These are phyloP conservation scores for Aspergillus sp. DNA, from an alignment of 2,329 filamentous ascomycete species.

Conservation along the genomic window DNA sequence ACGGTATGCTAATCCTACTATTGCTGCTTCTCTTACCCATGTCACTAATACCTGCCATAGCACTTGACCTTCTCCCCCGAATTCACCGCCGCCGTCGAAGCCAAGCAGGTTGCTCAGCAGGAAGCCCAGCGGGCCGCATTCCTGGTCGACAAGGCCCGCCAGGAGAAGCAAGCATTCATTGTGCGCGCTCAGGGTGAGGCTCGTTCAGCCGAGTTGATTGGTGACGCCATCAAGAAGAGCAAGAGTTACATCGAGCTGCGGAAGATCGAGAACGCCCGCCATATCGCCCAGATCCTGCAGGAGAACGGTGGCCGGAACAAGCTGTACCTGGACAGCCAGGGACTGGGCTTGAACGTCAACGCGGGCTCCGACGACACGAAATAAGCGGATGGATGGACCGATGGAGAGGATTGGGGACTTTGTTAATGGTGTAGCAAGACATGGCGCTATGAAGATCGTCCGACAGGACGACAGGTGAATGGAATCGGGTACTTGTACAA, in stretches of 20 bases:
- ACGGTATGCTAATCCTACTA: slow-evolving; percentile 60
- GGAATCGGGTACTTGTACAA: slow-evolving; percentile 37
- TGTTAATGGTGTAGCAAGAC: not conserved
- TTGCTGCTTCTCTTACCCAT: too few relatives aligned
- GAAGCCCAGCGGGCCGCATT: slow-evolving; percentile 97
- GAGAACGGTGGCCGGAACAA: slow-evolving; percentile 87
- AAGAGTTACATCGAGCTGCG: slow-evolving; percentile 94
- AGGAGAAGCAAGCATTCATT: slow-evolving; percentile 99
- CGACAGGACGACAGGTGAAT: slow-evolving; percentile 12
- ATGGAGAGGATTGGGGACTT: not conserved
- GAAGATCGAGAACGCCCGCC: slow-evolving; percentile 94
- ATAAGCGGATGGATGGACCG: slow-evolving; percentile 25
- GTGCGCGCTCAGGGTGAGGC: slow-evolving; percentile 99
- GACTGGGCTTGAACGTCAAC: slow-evolving; percentile 83
- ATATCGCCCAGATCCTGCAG: slow-evolving; percentile 85
- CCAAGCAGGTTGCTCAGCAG: slow-evolving; percentile 74
- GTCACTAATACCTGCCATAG: slow-evolving; percentile 36
- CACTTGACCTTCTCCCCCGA: slow-evolving; percentile 70
- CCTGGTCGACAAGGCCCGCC: slow-evolving; percentile 95
- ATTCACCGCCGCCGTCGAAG: slow-evolving; percentile 69
- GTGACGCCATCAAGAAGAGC: slow-evolving; percentile 99
- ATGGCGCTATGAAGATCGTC: slow-evolving; percentile 13
- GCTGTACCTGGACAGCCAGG: slow-evolving; percentile 87
- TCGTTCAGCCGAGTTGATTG: slow-evolving; percentile 94
- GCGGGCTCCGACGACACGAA: slow-evolving; percentile 33